Base-by-base conservation (phyloP, 2,329 filamentous ascomycete genomes). In the Ceratocystis variospora region DNA sequence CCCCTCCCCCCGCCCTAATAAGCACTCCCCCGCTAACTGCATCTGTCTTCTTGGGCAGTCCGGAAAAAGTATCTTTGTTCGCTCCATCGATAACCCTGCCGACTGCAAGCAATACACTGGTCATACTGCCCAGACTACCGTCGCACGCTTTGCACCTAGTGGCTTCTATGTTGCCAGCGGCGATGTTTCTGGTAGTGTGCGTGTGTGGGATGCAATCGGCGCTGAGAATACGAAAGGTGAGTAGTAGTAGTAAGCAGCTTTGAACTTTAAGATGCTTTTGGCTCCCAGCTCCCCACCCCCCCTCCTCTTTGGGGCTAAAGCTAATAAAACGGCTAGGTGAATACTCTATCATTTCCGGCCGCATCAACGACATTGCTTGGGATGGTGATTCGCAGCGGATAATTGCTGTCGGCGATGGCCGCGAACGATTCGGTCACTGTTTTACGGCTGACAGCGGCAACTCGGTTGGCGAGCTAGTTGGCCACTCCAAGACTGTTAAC, bases 281-380 rank as follows among this genome's bases (percentile, higher is more conserved):
- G 10, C 15, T 41, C 37, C 37, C 37, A 5, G 6, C 31, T 33
- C 7, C 31, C 31, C 31, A 6, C 8, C 6, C 31, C 33, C 33
- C 6, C 7, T 37, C 8, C 33, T 3, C 1, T 4, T 41, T 41
- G 12, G 37, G 4, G 12, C 37, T 2, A 41, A 10, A 41, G 37
- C 37, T 41, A 41, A 41, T 57, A 68, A 37, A 33, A 55, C 10
- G 25, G 22, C 45, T 69, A 81, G 81, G 92, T 70, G 93, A 97
- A 76, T 97, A 96, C 77, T 83, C 86, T 73, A 96, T 97, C 76
- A 92, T 97, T 72, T 91, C 89, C 44, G 94, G 94, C 12, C 87
- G 90, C 65, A 93, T 99, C 77, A 96, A 96, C 74, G 94, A 99
- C 75, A 85, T 99, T 70, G 93, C 91, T 0, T 99, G 94, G 92